phyloP scores from a whole-genome alignment of 1,139 yeast species.

The Sugiyamaella paludigena region DNA sequence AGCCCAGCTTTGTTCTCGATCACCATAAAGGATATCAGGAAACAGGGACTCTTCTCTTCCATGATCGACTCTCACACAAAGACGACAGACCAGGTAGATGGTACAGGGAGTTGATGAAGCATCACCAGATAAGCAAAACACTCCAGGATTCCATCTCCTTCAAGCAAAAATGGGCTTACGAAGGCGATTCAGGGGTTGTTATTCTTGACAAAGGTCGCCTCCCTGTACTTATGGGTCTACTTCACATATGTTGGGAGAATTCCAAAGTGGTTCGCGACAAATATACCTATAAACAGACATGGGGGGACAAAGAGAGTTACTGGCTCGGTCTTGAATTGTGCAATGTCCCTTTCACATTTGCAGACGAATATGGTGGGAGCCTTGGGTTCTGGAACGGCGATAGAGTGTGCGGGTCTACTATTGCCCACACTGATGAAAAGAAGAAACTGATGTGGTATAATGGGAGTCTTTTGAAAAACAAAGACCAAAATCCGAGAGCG shows the following conservation, averaged over 20 bases:
- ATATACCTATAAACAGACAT: slow-evolving; percentile 4
- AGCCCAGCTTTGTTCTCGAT: slow-evolving; percentile 7
- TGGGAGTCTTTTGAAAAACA: too few species aligned
- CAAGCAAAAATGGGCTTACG: slow-evolving; percentile 2
- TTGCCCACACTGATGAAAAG: too few species aligned
- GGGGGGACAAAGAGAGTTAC: slow-evolving; percentile 14
- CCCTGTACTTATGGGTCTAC: slow-evolving; percentile 4
- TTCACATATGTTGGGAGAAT: slow-evolving; percentile 10
- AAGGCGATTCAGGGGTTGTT: slow-evolving; percentile 7
- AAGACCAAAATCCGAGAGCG: too few species aligned
- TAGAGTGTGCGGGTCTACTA: too few species aligned
- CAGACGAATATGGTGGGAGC: slow-evolving; percentile 6
- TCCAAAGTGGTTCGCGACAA: slow-evolving; percentile 8
- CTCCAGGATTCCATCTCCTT: slow-evolving; percentile 2
- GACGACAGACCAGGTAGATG: slow-evolving; percentile 1
- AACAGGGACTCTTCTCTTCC: slow-evolving; percentile 10
- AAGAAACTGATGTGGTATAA: too few species aligned
- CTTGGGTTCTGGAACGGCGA: too few species aligned
- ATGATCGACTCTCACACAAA: slow-evolving; percentile 3
- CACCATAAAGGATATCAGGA: not conserved
- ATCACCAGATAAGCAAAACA: slow-evolving; percentile 1
- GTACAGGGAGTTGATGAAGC: not conserved
- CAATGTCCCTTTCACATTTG: slow-evolving; percentile 4
- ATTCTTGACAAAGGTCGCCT: slow-evolving; percentile 6
- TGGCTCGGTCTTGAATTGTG: slow-evolving; percentile 13